Base-by-base conservation (phyloP, 345 rosid genomes). In the Salix purpurea region DNA sequence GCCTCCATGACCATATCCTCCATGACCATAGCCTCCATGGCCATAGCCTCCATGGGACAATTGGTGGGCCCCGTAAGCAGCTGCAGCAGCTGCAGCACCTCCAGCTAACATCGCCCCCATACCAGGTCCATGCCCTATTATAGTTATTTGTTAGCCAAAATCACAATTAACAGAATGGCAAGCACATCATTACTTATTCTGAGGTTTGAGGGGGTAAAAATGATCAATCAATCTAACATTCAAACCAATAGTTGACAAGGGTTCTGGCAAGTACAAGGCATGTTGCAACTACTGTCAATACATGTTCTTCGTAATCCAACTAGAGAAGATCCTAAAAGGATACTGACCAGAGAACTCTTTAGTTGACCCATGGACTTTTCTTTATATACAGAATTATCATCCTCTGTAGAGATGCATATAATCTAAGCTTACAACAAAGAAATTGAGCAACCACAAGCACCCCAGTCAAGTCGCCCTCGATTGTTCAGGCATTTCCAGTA, bases 91-190 rank as follows among this genome's bases (percentile, higher is more conserved):
- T 0, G 96, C 92, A 1, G 85, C 90, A 11, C 90, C 94, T 66
- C 97, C 98, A 6, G 88, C 95, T 67, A 94, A 24, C 61, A 91
- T 6, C 16, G 84, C 75, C 83, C 96, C 98, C 79, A 91, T 72
- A 52, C 91, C 83, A 81, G 56, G 36, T 61, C 75, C 67, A 64
- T 77, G 86, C 37, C 90, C 92, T 87, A 83, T 69, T 68, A 77
- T 44, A 19, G 24, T 62, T 19, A 4, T 18, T 58, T 11, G 65
- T 73, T 73, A 58, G 44, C 70, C 67, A 71, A 69, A 1, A 67
- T 34, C 28, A 50, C 7, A 52, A 61, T 15, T 2, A 26, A 37
- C 11, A 12, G 3, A 4, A 34, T 16, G 36, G 28, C 50, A 44
- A 12, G 28, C 11, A 28, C 74, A 32, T 32, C 58, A 50, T 10